These are phyloP conservation scores for Ophioceras dolichostomum DNA, from an alignment of 2,329 filamentous ascomycete species.

Conservation along the genomic window DNA sequence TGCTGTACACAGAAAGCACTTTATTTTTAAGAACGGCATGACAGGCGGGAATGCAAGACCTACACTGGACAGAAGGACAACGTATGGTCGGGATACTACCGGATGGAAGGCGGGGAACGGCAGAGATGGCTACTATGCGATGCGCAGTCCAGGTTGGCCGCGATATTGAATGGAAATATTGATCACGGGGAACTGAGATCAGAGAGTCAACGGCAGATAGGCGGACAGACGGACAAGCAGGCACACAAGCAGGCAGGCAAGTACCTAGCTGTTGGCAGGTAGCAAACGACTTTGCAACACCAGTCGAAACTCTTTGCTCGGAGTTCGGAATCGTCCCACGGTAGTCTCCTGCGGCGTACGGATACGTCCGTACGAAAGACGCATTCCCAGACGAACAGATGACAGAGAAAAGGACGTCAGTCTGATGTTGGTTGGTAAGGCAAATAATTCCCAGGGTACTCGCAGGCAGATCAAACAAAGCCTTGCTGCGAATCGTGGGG, in stretches of 20 bases:
- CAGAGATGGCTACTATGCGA: no score
- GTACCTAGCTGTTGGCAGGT: no score
- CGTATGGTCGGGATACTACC: not conserved
- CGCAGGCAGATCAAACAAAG: not conserved
- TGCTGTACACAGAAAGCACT: no score
- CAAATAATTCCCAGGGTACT: not conserved
- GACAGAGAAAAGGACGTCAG: no score
- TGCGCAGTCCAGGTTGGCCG: not conserved
- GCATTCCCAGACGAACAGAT: no score
- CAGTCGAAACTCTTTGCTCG: no score
- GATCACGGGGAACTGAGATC: not conserved
- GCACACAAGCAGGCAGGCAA: no score
- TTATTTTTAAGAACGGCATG: not conserved
- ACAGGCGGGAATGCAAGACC: not conserved
- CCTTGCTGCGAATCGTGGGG: not conserved
- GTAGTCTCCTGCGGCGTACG: not conserved
- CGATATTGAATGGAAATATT: not conserved
- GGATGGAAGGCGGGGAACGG: no score
- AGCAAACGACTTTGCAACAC: no score
- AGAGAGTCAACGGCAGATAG: no score
- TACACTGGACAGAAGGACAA: not conserved
- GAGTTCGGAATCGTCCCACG: not conserved
- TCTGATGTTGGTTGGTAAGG: not conserved
- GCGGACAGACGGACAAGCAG: no score
- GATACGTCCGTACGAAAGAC: not conserved